Base-by-base conservation (phyloP, 2,329 filamentous ascomycete genomes). In the Lachnellula occidentalis region DNA sequence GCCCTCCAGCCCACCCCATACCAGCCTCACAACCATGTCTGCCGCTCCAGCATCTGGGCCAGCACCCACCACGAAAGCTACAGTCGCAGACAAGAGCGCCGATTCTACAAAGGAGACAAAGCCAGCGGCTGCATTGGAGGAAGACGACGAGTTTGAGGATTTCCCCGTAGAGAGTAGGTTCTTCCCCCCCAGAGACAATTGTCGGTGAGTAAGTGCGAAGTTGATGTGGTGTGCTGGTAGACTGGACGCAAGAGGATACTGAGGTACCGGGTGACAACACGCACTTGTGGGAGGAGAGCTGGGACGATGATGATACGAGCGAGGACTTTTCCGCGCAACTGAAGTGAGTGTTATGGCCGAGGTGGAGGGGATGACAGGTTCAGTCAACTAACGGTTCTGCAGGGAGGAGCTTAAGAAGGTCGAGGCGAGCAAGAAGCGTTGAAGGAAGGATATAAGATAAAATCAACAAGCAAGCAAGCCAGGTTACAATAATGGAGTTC, bases 111-210 rank as follows among this genome's bases (percentile, higher is more conserved):
- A 74, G 61, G 69, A 74, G 36, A 66, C 70, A 56, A 71, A 73
- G 59, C 67, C 68, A 72, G 70, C 76, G 74, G 67, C 77, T 73
- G 82, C 88, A 55, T 80, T 97, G 27, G 94, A 96, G 72, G 94
- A 99, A 72, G 94, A 99, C 69, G 94, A 99, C 72, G 94, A 99
- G 76, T 99, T 99, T 68, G 94, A 99, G 71, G 94, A 99, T 72
- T 99, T 99, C 69, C 94, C 94, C 24, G 88, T 95, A 54, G 92
- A 99, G 75, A 91, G 94, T 96, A 74, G 42, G 76, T 68, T 42
- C 34, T 12, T 48, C 50, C 55, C 12, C 5, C 14, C 8, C n/a
- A 37, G 9, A 41, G 42, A 57, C 42, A 7, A n/a, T 51, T 24
- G 22, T 22, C n/a, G 50, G 50, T 22, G 34, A 21, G 41, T 14